Base-by-base conservation (phyloP, 768 basidiomycete genomes). In the Tulasnella sp. region DNA sequence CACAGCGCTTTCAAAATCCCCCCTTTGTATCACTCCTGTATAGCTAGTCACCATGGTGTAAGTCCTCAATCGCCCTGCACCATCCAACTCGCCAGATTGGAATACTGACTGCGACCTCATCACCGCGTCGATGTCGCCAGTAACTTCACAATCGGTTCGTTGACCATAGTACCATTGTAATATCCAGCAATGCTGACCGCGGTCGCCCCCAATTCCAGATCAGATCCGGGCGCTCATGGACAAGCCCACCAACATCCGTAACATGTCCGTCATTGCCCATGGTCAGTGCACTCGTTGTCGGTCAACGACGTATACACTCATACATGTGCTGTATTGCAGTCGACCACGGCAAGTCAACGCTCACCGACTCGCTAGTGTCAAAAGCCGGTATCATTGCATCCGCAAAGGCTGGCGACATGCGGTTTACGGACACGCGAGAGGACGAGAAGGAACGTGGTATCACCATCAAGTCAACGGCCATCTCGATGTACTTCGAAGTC, bases 401-500 rank as follows among this genome's bases (percentile, higher is more conserved):
- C 52, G 84, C 93, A 79, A 96, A 97, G 81, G 94, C 97, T 74
- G 97, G 97, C 80, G 94, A 97, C 73, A 86, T 92, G 87, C 93
- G 96, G 74, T 98, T 95, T 81, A 98, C 94, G 71, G 95, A 98
- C 82, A 98, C 97, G 73, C 87, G 96, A 84, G 88, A 91, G 11
- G 97, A 99, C 80, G 97, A 99, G 86, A 98, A 96, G 80, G 96
- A 98, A 81, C 95, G 96, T 82, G 97, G 97, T 85, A 98, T 99
- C 79, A 98, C 97, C 69, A 98, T 99, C 84, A 99, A 99, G 84
- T 98, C 95, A 62, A 98, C 96, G 37, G 97, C 95, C 78, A 97
- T 99, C 81, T 97, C 96, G 73, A 98, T 98, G 96, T 98, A 98
- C 84, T 99, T 99, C 81, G 89, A 94, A 84, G 87, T 99, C 78